These are phyloP conservation scores for Penicillium janthinellum DNA, from an alignment of 2,329 filamentous ascomycete species.

Conservation along the genomic window DNA sequence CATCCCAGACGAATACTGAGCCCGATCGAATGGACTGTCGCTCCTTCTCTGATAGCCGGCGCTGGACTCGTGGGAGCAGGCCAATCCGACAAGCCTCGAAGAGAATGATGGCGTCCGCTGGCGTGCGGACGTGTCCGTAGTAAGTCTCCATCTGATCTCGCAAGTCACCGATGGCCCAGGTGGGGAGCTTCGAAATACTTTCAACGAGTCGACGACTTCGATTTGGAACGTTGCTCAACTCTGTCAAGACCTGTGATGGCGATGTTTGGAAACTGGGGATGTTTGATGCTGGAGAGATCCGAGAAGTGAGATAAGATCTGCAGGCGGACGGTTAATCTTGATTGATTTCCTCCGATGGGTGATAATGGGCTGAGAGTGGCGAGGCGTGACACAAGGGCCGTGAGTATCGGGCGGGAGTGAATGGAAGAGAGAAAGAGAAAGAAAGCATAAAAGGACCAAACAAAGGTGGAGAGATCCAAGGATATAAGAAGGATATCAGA, in stretches of 20 bases:
- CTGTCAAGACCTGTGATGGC: neutral
- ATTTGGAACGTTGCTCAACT: neutral
- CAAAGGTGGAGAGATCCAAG: constrained; percentile 20
- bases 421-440: constrained; percentile 9
- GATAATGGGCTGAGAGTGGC: neutral
- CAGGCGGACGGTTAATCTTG: neutral
- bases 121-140: constrained; percentile 91
- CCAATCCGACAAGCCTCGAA: constrained; percentile 95
- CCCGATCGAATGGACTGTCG: constrained; percentile 93
- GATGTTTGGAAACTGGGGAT: constrained; percentile 8
- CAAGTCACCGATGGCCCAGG: constrained; percentile 23
- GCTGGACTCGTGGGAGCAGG: constrained; percentile 85
- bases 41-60: constrained; percentile 93
- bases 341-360: neutral
- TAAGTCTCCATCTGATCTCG: constrained; percentile 83
- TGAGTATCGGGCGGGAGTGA: neutral
- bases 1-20: constrained; percentile 99
- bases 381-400: neutral
- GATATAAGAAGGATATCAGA: constrained; percentile 21
- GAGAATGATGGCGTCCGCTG: constrained; percentile 94
- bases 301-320: neutral
- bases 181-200: constrained; percentile 8
- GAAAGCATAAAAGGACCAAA: constrained; percentile 12
- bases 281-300: neutral
- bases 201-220: neutral